These are phyloP conservation scores for Colletotrichum liaoningense DNA, from an alignment of 2,329 filamentous ascomycete species.

Conservation along the genomic window DNA sequence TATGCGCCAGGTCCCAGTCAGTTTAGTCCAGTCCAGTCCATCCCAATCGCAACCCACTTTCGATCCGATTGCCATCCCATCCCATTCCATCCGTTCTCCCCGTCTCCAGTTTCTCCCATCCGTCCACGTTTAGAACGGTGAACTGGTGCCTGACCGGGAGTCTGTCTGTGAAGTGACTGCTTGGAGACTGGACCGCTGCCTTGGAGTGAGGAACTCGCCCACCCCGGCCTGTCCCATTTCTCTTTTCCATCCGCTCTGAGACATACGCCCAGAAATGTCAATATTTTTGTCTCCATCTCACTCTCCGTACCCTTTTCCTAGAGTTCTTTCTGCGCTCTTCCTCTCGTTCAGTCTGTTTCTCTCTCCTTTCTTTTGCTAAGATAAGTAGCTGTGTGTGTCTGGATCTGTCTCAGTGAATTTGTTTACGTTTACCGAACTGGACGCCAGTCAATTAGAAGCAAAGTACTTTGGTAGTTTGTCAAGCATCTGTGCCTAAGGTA, in stretches of 20 bases:
- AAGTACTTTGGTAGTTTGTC: background rate
- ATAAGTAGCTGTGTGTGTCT: background rate
- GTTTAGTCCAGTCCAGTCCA: background rate
- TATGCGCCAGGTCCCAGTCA: background rate
- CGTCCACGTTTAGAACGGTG: background rate
- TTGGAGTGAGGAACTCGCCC: background rate
- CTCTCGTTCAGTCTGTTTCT: background rate
- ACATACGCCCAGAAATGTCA: background rate
- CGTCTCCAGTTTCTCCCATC: background rate
- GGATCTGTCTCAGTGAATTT: background rate
- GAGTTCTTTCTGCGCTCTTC: too few species aligned
- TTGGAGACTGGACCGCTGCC: too few species aligned
- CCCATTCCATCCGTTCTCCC: constrained; percentile 4
- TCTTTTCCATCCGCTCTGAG: background rate
- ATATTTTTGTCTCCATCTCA: too few species aligned
- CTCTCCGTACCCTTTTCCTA: too few species aligned
- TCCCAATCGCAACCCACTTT: constrained; percentile 1
- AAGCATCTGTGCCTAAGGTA: background rate
- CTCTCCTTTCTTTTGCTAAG: background rate
- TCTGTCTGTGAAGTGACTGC: too few species aligned
- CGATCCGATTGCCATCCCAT: constrained; percentile 17
- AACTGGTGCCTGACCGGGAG: background rate
- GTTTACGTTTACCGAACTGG: background rate
- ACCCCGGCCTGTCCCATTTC: background rate
- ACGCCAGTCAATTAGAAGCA: background rate